Evolutionary conservation across 1,139 yeast genomes (phyloP).

Genomic region (Scheffersomyces quercinus): DNA sequence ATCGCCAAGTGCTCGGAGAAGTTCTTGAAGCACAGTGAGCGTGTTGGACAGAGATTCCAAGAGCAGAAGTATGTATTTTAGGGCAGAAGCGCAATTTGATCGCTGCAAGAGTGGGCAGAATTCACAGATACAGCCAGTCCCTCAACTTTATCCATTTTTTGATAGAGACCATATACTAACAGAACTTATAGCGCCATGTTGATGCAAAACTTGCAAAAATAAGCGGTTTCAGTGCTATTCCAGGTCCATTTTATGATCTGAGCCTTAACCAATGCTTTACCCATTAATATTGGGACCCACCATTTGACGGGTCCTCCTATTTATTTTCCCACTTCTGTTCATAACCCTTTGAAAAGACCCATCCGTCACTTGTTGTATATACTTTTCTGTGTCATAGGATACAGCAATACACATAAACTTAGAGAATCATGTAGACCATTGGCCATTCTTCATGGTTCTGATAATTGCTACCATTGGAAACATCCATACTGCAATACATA

Average conservation of each 20-base stretch:
- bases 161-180: conserved; percentile 24
- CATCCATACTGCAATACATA: too few species aligned
- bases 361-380: too few species aligned
- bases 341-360: neutral
- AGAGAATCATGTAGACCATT: too few species aligned
- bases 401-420: too few species aligned
- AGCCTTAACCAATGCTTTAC: neutral
- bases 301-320: neutral
- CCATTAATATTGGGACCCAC: neutral
- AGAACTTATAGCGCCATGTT: conserved; percentile 37
- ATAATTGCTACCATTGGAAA: too few species aligned
- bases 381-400: too few species aligned
- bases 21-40: conserved; percentile 96
- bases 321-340: neutral
- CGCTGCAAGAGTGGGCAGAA: too few species aligned
- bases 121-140: too few species aligned
- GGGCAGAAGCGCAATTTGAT: too few species aligned
- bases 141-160: neutral
- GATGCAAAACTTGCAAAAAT: conserved; percentile 48
- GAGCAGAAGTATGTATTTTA: conserved; percentile 66
- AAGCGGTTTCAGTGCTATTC: conserved; percentile 1
- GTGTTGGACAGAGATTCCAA: conserved; percentile 98
- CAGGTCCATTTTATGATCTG: neutral
- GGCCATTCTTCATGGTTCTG: too few species aligned
- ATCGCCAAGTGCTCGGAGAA: conserved; percentile 92